These are phyloP conservation scores for Plantago elongata DNA, from an alignment of 257 asterid species.

Conservation along the genomic window DNA sequence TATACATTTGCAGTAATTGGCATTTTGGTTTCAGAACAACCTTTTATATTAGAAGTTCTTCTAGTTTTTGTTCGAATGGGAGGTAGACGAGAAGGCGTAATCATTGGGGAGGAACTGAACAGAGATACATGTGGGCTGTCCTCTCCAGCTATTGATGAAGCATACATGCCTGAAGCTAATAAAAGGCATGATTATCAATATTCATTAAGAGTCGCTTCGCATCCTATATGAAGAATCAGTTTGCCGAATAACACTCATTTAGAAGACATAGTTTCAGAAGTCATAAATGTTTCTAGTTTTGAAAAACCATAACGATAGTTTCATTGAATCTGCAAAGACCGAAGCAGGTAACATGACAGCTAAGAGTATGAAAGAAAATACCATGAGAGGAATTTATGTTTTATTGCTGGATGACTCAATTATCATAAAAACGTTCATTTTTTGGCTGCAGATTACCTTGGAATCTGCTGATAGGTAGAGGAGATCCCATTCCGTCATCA, in stretches of 20 bases:
- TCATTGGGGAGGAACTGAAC: slow-evolving; percentile 52
- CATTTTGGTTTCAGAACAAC: slow-evolving; percentile 41
- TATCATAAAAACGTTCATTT: background rate
- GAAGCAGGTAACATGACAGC: too few relatives aligned
- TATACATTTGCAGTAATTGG: slow-evolving; percentile 50
- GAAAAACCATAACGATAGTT: background rate
- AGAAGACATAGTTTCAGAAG: background rate
- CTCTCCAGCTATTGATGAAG: slow-evolving; percentile 34
- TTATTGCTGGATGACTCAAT: too few relatives aligned
- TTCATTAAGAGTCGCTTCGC: too few relatives aligned
- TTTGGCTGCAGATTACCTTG: slow-evolving; percentile 32
- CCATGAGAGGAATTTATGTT: too few relatives aligned
- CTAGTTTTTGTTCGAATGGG: slow-evolving; percentile 54
- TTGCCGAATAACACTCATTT: background rate
- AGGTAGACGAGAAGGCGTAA: slow-evolving; percentile 57
- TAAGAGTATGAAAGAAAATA: too few relatives aligned
- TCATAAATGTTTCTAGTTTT: background rate
- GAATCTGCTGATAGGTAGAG: slow-evolving; percentile 38
- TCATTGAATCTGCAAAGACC: background rate
- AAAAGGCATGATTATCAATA: background rate
- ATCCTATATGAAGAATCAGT: too few relatives aligned
- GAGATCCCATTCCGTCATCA: slow-evolving; percentile 39
- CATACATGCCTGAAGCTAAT: slow-evolving; percentile 22
- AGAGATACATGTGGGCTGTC: slow-evolving; percentile 45
- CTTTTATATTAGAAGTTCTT: slow-evolving; percentile 42